phyloP scores from a whole-genome alignment of 495 filamentous ascomycete species.

The Penicillium bialowiezense region DNA sequence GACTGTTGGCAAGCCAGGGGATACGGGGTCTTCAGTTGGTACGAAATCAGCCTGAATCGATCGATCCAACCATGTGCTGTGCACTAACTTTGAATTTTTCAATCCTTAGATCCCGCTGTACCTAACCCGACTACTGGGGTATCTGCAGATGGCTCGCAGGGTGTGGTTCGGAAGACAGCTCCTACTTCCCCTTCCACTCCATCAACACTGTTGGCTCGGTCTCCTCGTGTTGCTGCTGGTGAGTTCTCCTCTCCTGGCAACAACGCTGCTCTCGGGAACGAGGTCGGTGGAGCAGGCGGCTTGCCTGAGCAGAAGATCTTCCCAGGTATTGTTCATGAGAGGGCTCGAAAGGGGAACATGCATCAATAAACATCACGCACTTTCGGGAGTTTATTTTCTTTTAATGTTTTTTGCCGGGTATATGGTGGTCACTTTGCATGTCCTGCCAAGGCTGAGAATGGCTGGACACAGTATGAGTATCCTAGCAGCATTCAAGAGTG shows the following conservation, averaged over 20 bases:
- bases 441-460: too few species aligned
- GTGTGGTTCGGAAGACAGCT: neutral
- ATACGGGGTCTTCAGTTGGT: neutral
- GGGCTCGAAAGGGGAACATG: constrained; percentile 48
- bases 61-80: neutral
- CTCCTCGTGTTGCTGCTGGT: constrained; percentile 13
- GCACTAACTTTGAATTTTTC: neutral
- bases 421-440: too few species aligned
- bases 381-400: too few species aligned
- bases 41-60: neutral
- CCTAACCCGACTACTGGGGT: neutral
- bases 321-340: constrained; percentile 66
- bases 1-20: constrained; percentile 7
- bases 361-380: constrained; percentile 2
- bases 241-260: constrained; percentile 14
- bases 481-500: too few species aligned
- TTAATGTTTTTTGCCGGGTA: too few species aligned
- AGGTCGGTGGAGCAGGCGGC: constrained; percentile 42
- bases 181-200: constrained; percentile 3
- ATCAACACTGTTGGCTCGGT: constrained; percentile 2
- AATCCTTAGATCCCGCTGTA: neutral
- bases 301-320: constrained; percentile 66
- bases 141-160: neutral
- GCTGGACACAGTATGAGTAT: too few species aligned
- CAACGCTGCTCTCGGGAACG: constrained; percentile 21